phyloP scores from a whole-genome alignment of 2,329 filamentous ascomycete species.

The Penicillium sp. region DNA sequence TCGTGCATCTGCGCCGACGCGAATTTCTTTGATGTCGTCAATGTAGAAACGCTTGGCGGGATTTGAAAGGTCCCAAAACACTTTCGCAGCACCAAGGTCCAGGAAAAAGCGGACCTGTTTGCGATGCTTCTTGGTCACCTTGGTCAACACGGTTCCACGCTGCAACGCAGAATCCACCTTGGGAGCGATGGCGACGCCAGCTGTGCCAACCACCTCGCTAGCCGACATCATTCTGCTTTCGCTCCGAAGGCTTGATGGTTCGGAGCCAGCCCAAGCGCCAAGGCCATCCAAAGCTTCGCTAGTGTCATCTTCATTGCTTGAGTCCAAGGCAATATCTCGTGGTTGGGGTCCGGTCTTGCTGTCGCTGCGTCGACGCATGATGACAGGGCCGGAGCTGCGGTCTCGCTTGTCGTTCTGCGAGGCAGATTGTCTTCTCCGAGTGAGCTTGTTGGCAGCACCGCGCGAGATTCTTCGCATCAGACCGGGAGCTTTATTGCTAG shows the following conservation, averaged over 20 bases:
- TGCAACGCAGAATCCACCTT: constrained; percentile 74
- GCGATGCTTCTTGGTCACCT: constrained; percentile 80
- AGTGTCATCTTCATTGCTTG: constrained; percentile 37
- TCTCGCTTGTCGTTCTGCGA: constrained; percentile 75
- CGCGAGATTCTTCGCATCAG: constrained; percentile 85
- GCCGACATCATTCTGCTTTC: constrained; percentile 35
- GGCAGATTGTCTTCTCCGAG: constrained; percentile 72
- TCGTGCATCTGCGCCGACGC: constrained; percentile 75
- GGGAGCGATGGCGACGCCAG: constrained; percentile 50
- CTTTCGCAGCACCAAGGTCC: constrained; percentile 78
- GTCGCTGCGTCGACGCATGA: constrained; percentile 82
- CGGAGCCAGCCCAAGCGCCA: constrained; percentile 43
- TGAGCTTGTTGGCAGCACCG: constrained; percentile 68
- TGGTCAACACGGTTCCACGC: constrained; percentile 73
- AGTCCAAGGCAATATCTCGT: constrained; percentile 43
- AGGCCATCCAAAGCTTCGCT: constrained; percentile 48
- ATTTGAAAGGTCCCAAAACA: constrained; percentile 79
- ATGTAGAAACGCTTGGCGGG: constrained; percentile 86
- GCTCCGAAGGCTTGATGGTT: constrained; percentile 39
- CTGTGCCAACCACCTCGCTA: constrained; percentile 30
- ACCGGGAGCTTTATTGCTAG: constrained; percentile 56
- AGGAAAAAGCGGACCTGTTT: constrained; percentile 73
- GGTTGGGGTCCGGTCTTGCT: constrained; percentile 71
- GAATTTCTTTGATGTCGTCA: constrained; percentile 90
- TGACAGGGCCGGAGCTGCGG: constrained; percentile 82